Conservation (phyloP, 345 rosid genomes). For the thale cress (Arabidopsis thaliana) region DNA sequence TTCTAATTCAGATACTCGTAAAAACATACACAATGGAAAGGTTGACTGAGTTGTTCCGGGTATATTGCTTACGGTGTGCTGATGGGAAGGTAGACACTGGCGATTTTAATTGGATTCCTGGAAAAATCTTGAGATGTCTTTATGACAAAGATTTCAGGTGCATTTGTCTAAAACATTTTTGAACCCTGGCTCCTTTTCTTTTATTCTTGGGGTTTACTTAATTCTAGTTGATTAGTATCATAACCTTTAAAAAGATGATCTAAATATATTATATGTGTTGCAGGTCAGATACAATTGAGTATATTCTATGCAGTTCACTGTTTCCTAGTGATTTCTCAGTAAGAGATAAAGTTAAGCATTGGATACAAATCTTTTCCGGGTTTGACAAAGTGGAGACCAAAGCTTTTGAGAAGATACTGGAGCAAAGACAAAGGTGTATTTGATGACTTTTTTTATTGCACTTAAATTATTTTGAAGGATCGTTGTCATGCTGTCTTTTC, state of each 20-base stretch:
- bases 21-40: conserved; percentile 91
- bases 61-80: conserved; percentile 58
- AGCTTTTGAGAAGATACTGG: conserved; percentile 89
- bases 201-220: conserved; percentile 2
- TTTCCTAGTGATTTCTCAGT: conserved; percentile 70
- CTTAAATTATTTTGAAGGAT: conserved; percentile 27
- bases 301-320: conserved; percentile 65
- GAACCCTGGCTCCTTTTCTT: conserved; percentile 10
- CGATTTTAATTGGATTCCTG: conserved; percentile 95
- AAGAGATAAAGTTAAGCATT: conserved; percentile 66
- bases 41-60: conserved; percentile 77
- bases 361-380: conserved; percentile 79
- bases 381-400: conserved; percentile 88
- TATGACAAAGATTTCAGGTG: conserved; percentile 97
- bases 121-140: conserved; percentile 88
- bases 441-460: conserved; percentile 31
- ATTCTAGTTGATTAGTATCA: conserved; percentile 8
- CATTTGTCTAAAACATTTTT: conserved; percentile 1
- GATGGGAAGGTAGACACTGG: conserved; percentile 54
- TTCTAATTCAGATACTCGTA: conserved; percentile 68
- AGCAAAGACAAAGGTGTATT: conserved; percentile 89
- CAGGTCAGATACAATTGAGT: conserved; percentile 94
- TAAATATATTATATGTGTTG: conserved; percentile 42
- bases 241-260: not conserved
- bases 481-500: conserved; percentile 32